A percentile compares a stretch with the other conserved stretches of the same genome.
Evolutionary conservation across 2,329 filamentous ascomycete genomes (phyloP).

Genomic region (Graphilbum fragrans): DNA sequence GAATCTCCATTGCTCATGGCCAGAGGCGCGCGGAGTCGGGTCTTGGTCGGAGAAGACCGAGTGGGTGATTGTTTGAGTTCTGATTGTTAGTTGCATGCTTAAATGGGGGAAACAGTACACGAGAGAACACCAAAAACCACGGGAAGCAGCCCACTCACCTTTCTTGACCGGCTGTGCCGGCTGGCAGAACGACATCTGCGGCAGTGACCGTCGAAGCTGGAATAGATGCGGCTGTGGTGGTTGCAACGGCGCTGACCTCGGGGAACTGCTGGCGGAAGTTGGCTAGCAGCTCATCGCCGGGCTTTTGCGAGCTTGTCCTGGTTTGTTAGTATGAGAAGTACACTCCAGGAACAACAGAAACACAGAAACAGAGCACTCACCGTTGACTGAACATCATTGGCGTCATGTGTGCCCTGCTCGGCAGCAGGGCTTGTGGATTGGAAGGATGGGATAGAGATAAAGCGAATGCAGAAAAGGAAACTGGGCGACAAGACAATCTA

Average conservation of each 20-base stretch:
- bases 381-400: slow-evolving; percentile 22
- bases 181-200: slow-evolving; percentile 3
- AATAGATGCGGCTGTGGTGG: slow-evolving; percentile 22
- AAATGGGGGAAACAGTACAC: neutral
- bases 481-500: too few species aligned
- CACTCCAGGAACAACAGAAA: neutral
- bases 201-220: slow-evolving; percentile 19
- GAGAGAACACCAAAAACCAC: neutral
- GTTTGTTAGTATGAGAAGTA: neutral
- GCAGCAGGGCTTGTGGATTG: slow-evolving; percentile 5
- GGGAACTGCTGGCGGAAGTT: slow-evolving; percentile 78
- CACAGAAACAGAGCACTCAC: slow-evolving; percentile 11
- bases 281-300: slow-evolving; percentile 70
- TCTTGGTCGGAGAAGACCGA: slow-evolving; percentile 56
- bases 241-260: slow-evolving; percentile 35
- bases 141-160: slow-evolving; percentile 13
- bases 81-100: slow-evolving; percentile 19
- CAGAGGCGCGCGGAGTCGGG: slow-evolving; percentile 63
- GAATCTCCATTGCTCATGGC: slow-evolving; percentile 71
- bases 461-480: too few species aligned
- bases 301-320: slow-evolving; percentile 73
- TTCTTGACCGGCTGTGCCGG: slow-evolving; percentile 15
- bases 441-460: neutral
- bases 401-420: slow-evolving; percentile 9
- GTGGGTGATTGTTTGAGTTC: slow-evolving; percentile 28